Conservation (phyloP, 148 eudicot genomes). For the Hydrangea macrophylla region DNA sequence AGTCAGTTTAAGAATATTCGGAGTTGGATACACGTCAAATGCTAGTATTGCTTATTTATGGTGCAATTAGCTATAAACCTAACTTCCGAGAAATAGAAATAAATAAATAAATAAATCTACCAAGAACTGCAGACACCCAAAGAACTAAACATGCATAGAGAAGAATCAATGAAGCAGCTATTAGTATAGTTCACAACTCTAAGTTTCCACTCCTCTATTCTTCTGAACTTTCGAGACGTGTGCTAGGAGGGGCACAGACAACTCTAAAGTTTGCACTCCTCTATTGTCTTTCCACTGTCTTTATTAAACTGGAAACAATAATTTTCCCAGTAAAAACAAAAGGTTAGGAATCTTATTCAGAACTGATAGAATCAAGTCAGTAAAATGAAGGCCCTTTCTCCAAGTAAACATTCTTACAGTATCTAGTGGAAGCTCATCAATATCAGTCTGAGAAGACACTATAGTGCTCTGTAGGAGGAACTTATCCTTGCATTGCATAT, state of each 20-base stretch:
- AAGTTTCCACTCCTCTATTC: conserved; percentile 29
- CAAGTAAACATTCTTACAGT: conserved; percentile 44
- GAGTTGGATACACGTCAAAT: too few relatives aligned
- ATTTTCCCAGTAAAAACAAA: not conserved
- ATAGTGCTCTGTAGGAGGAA: conserved; percentile 82
- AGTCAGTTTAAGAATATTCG: too few relatives aligned
- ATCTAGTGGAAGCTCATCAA: conserved; percentile 68
- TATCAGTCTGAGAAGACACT: conserved; percentile 55
- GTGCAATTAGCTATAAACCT: too few relatives aligned
- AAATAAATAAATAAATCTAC: too few relatives aligned
- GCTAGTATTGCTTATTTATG: too few relatives aligned
- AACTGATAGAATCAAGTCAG: conserved; percentile 2
- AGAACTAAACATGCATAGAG: not conserved
- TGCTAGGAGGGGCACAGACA: conserved; percentile 45
- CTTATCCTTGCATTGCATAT: conserved; percentile 80
- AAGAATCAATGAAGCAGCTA: conserved; percentile 42
- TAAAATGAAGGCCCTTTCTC: not conserved
- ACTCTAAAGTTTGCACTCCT: conserved; percentile 81
- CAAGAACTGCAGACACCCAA: not conserved
- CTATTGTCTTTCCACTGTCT: conserved; percentile 65
- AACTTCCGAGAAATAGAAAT: too few relatives aligned
- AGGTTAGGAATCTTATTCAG: not conserved
- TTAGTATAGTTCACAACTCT: conserved; percentile 34
- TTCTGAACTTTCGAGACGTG: conserved; percentile 37
- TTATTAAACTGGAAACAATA: conserved; percentile 56